phyloP scores from a whole-genome alignment of 257 asterid genomes.

The Avicennia marina region DNA sequence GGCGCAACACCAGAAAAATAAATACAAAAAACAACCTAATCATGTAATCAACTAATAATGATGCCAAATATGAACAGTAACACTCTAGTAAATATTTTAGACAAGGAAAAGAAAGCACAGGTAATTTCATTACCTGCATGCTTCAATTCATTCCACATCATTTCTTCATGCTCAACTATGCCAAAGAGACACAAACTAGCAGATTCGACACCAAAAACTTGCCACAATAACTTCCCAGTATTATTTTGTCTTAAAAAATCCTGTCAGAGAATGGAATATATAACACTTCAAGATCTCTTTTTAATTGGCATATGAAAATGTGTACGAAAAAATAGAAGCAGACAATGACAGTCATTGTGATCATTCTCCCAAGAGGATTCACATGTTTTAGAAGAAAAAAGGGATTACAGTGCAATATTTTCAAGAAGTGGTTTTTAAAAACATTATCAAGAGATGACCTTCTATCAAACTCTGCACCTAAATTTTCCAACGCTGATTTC shows the following conservation, averaged over 20 bases:
- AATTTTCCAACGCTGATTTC: too few relatives aligned
- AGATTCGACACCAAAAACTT: slow-evolving; percentile 71
- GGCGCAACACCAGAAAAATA: neutral
- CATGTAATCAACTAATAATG: too few relatives aligned
- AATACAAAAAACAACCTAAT: too few relatives aligned
- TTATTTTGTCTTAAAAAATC: slow-evolving; percentile 93
- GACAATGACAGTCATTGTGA: too few relatives aligned
- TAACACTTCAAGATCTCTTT: neutral
- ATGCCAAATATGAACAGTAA: too few relatives aligned
- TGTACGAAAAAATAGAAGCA: too few relatives aligned
- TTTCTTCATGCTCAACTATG: slow-evolving; percentile 80
- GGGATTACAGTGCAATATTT: neutral
- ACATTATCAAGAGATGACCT: neutral
- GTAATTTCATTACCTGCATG: slow-evolving; percentile 44
- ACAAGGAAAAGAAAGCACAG: neutral
- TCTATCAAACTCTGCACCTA: neutral
- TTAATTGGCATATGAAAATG: slow-evolving; percentile 1
- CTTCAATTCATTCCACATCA: slow-evolving; percentile 78
- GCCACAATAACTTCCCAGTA: slow-evolving; percentile 94
- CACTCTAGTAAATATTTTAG: too few relatives aligned
- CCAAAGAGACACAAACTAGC: slow-evolving; percentile 85
- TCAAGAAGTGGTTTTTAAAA: neutral
- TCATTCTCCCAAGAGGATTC: neutral
- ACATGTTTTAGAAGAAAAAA: neutral
- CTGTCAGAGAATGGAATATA: slow-evolving; percentile 31